phyloP scores from a whole-genome alignment of 2,329 filamentous ascomycete genomes.

The Calonectria crousiana region DNA sequence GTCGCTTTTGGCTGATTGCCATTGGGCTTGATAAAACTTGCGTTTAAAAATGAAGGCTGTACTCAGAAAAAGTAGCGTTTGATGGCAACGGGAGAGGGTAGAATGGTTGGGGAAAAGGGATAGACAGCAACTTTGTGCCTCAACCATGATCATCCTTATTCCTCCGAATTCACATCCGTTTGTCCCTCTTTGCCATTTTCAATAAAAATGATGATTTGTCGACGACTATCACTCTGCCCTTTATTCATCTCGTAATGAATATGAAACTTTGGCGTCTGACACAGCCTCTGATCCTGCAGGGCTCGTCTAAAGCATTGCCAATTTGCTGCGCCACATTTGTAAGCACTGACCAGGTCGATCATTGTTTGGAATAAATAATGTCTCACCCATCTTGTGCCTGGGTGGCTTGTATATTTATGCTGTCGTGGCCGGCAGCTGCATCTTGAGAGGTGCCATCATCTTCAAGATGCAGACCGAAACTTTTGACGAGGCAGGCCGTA shows the following conservation, averaged over 20 bases:
- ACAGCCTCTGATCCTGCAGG: not conserved
- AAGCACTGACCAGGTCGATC: not conserved
- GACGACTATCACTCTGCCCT: rapidly evolving
- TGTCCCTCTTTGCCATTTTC: not conserved
- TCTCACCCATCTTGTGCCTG: not conserved
- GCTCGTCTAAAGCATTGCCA: not conserved
- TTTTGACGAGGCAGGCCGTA: not conserved
- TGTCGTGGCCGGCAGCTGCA: too few relatives aligned
- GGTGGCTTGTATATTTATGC: not conserved
- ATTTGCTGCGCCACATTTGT: not conserved
- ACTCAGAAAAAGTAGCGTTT: not conserved
- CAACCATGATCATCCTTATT: not conserved
- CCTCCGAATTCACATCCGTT: not conserved
- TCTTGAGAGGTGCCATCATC: not conserved
- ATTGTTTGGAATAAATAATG: not conserved
- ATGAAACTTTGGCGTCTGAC: not conserved
- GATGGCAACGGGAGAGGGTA: not conserved
- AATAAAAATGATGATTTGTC: not conserved
- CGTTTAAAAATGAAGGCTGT: not conserved
- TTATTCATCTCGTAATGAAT: not conserved
- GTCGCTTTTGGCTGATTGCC: not conserved
- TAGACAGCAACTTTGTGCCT: not conserved
- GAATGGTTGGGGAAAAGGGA: not conserved
- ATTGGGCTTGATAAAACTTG: not conserved
- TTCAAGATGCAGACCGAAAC: not conserved